Base-by-base conservation (phyloP, 805 yeast species). In the Pichia kluyveri region DNA sequence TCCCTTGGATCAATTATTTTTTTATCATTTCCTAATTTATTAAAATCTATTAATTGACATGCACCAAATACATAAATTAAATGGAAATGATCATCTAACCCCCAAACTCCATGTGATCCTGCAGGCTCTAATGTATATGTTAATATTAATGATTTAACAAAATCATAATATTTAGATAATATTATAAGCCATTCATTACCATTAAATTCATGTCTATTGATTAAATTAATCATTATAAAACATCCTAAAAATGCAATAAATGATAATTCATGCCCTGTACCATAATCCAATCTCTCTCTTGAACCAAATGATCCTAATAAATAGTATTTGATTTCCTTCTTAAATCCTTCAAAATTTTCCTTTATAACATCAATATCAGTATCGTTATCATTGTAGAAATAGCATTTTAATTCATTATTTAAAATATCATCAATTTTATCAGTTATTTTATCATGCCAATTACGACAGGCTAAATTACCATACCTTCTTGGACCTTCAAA, bases 21-120 rank as follows among this genome's bases (percentile, higher is more conserved):
- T 8, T 18, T 11, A 17, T n/a, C 19, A 37, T 8, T 17, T 17
- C 30, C 45, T n/a, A 48, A 34, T 8, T 15, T 27, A 38, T 42
- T 41, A 36, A 48, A 64, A 26, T 66, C 66, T 23, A 76, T 66
- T 55, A 87, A 69, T 61, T 93, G 96, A 0, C 96, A 79, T 0
- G 96, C 80, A 0, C 99, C 99, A n/a, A 93, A 64, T 4, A 93
- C 78, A 61, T 88, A 93, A 8, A 86, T 77, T 46, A 88, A 69
- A 67, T 86, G 96, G 71, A 88, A 88, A 65, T 93, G 96, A 60
- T 93, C 99, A 67, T 93, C 99, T 12, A 93, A 74, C 0, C 99
- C 99, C 99, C 99, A 93, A 3, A 89, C 96, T 1, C 99, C 99
- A 65, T 91, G 98, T 6, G 93, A 82, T 0, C 99, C 99, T 0